Percentiles rank a stretch among this genome's conserved stretches.
Conservation (phyloP, 768 basidiomycete genomes). For the Lactifluus subvellereus region DNA sequence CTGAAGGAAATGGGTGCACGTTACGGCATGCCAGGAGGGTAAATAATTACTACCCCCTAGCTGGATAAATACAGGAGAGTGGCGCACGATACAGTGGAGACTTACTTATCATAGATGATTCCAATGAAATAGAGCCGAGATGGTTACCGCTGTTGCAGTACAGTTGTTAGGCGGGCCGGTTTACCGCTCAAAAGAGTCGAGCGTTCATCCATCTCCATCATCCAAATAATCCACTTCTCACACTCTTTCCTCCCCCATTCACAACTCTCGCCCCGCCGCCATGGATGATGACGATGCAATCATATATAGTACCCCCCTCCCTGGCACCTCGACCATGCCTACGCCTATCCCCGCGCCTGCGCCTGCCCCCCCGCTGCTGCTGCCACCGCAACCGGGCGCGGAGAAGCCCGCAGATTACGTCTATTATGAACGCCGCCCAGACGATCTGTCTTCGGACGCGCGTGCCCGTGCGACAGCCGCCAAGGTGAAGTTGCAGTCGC, state of each 20-base stretch:
- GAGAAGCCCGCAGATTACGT: slow-evolving; percentile 72
- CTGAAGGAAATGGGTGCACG: too few species aligned
- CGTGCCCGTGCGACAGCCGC: slow-evolving; percentile 82
- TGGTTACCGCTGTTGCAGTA: too few species aligned
- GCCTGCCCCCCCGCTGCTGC: background rate
- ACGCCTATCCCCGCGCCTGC: background rate
- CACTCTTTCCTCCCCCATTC: background rate
- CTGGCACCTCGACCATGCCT: slow-evolving; percentile 1
- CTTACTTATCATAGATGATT: too few species aligned
- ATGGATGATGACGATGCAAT: slow-evolving; percentile 19
- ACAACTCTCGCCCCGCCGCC: background rate
- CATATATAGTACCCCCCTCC: slow-evolving; percentile 24
- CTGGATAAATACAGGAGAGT: too few species aligned
- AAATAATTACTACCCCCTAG: too few species aligned
- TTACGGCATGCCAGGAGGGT: too few species aligned
- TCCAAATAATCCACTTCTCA: background rate
- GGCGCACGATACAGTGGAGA: too few species aligned
- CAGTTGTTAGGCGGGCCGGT: background rate
- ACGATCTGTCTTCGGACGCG: slow-evolving; percentile 73
- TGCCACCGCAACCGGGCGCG: background rate
- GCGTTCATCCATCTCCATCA: background rate
- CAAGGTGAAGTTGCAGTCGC: slow-evolving; percentile 92
- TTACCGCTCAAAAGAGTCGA: background rate
- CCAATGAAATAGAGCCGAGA: too few species aligned
- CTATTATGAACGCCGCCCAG: slow-evolving; percentile 79